Base-by-base conservation (phyloP, 192 early-diverging fungal genomes). In the Rhizoclosmatium globosum region DNA sequence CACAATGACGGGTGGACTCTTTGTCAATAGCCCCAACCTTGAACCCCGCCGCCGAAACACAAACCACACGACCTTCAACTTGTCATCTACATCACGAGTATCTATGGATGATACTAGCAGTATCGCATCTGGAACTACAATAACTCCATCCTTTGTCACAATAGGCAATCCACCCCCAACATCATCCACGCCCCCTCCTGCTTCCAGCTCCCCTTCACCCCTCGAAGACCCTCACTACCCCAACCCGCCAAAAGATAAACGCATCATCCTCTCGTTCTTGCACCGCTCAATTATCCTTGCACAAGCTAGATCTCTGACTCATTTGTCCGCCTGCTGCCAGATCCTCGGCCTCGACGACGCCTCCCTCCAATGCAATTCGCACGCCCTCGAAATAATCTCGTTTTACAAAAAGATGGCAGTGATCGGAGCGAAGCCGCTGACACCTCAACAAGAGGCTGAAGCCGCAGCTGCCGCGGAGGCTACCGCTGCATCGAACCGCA, bases 201-300 rank as follows among this genome's bases (percentile, higher is more conserved):
- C 74, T 48, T 67, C 79, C 43, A 7, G 41, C 6, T 23, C 67
- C 13, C 11, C 38, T 13, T 7, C 38, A 15, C 11, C 13, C 11
- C 13, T n/a, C 17, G 53, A 56, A 4, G 77, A 79, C 46, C 60
- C 61, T 4, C 47, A 67, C 45, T n/a, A 65, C 38, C 74, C 74
- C 6, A 67, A 19, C 38, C 74, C 74, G 3, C 47, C 62, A 4
- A 13, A 21, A 56, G 38, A 47, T 19, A 57, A 67, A n/a, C 67
- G 71, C 15, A 81, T 86, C 56, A 80, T 83, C 46, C 81, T 89
- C 3, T 89, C 88, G 6, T 87, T 83, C 65, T 66, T 90, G 44
- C 89, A 90, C 67, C 81, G 82, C 4, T 75, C 83, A 45, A 83
- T 82, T 2, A 83, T 90, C 3, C 70, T 88, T 21, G 87, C 89